Base-by-base conservation (phyloP, 805 yeast species). In the Kluyveromyces aestuarii region DNA sequence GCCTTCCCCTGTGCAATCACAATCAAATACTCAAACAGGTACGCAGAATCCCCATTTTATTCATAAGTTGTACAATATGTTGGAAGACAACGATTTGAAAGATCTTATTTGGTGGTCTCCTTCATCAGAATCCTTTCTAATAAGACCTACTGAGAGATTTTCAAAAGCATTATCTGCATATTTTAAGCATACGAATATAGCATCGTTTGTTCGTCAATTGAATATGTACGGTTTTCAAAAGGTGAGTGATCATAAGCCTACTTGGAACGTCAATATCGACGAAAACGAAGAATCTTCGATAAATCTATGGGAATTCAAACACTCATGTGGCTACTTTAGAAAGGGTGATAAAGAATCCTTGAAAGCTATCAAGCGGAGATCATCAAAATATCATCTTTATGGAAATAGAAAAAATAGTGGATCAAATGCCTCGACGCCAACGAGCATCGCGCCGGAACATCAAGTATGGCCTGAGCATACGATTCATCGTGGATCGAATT, bases 71-170 rank as follows among this genome's bases (percentile, higher is more conserved):
- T 90, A 87, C 72, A 81, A 84, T 53, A 91, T 91, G 95, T 75
- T 91, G 44, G 95, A 90, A 57, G 96, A 91, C 61, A 71, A 72
- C 2, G 67, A 76, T 27, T 70, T 91, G 35, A 70, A 77, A 49
- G 93, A 84, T 60, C 73, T 91, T 37, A 91, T 91, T 21, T 82
- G 91, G 81, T 91, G 98, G 97, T 68, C 87, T 1, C 72, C 78
- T 10, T 59, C 80, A 10, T 77, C 78, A 51, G 86, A 82, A 44
- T 79, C 90, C 6, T 93, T 93, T 58, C 76, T 80, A 48, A 79
- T 91, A n/a, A 68, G 77, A 5, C 96, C 96, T 0, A 83, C 84
- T 45, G 96, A 90, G 63, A 90, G 84, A 63, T 90, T 93, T 60
- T 79, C 91, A 48, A 81, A 82, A 60, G 90, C 84, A 16, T 55